phyloP scores from a whole-genome alignment of 108 stramenopile species.

The Cyclotella choctawhatcheeana region DNA sequence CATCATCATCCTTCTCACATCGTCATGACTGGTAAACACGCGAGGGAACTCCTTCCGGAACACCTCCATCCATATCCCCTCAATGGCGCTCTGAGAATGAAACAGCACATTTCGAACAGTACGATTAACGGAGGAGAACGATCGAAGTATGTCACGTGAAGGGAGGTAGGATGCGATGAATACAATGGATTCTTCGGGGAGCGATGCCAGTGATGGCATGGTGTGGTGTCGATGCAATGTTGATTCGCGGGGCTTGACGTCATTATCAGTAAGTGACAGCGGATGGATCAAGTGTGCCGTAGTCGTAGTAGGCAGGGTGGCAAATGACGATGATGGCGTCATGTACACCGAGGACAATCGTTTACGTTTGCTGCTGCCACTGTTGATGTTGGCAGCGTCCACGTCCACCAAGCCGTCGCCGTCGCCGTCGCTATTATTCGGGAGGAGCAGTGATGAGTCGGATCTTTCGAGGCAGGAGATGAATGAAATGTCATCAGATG shows the following conservation, averaged over 20 bases:
- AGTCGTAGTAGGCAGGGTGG: not conserved
- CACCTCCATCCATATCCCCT: slow-evolving; percentile 16
- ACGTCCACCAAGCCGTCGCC: not conserved
- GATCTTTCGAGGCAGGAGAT: not conserved
- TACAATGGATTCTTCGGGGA: slow-evolving; percentile 26
- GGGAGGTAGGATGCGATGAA: slow-evolving; percentile 21
- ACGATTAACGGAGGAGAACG: not conserved
- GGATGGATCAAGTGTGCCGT: not conserved
- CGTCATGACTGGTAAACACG: slow-evolving; percentile 1
- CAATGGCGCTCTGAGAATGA: not conserved
- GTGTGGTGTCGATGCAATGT: not conserved
- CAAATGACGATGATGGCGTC: slow-evolving; percentile 1
- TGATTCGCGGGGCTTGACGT: no score
- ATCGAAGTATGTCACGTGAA: slow-evolving; percentile 5
- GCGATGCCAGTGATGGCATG: not conserved
- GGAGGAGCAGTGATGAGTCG: not conserved
- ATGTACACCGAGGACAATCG: not conserved
- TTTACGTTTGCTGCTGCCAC: slow-evolving; percentile 1
- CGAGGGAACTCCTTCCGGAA: slow-evolving; percentile 6
- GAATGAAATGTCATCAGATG: not conserved
- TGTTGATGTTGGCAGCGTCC: not conserved
- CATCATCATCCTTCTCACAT: not conserved
- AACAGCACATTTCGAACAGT: not conserved
- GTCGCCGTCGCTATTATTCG: not conserved
- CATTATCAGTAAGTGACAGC: slow-evolving; percentile 6